These are phyloP conservation scores for Trypanosoma melophagium DNA, from an alignment of 208 protist genomes.

Conservation along the genomic window DNA sequence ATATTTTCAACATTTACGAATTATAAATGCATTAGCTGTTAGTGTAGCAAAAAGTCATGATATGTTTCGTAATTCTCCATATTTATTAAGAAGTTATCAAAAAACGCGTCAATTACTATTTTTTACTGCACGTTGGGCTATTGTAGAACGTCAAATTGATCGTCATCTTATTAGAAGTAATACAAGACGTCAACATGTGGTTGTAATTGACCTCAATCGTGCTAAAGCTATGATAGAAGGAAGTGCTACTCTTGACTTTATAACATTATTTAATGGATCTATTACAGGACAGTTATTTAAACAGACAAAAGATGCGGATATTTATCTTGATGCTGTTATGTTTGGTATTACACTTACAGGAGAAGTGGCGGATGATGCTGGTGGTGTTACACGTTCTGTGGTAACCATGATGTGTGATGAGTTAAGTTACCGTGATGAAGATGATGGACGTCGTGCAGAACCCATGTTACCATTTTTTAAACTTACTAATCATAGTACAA, in stretches of 20 bases:
- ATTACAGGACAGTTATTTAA: slow-evolving; percentile 71
- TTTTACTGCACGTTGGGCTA: slow-evolving; percentile 70
- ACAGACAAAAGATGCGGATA: slow-evolving; percentile 56
- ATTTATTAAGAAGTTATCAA: slow-evolving; percentile 59
- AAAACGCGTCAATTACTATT: slow-evolving; percentile 67
- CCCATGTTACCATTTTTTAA: slow-evolving; percentile 81
- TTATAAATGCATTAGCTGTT: slow-evolving; percentile 65
- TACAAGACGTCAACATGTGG: slow-evolving; percentile 30
- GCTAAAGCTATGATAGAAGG: slow-evolving; percentile 38
- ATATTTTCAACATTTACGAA: slow-evolving; percentile 71
- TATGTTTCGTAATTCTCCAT: slow-evolving; percentile 63
- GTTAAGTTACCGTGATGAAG: slow-evolving; percentile 60
- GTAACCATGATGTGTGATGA: slow-evolving; percentile 87
- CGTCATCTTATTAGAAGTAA: slow-evolving; percentile 43
- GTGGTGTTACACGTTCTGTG: slow-evolving; percentile 82
- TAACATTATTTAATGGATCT: slow-evolving; percentile 20
- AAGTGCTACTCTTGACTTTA: slow-evolving; percentile 26
- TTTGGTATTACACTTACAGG: slow-evolving; percentile 70
- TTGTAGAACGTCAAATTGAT: slow-evolving; percentile 72
- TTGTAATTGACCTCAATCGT: slow-evolving; percentile 57
- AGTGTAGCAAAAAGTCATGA: slow-evolving; percentile 59
- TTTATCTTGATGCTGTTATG: slow-evolving; percentile 79
- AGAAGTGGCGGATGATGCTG: slow-evolving; percentile 69
- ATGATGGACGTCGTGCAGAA: slow-evolving; percentile 49
- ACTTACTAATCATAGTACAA: slow-evolving; percentile 75